Evolutionary conservation across 768 basidiomycete genomes (phyloP).

Genomic region (Ramaria sp.): DNA sequence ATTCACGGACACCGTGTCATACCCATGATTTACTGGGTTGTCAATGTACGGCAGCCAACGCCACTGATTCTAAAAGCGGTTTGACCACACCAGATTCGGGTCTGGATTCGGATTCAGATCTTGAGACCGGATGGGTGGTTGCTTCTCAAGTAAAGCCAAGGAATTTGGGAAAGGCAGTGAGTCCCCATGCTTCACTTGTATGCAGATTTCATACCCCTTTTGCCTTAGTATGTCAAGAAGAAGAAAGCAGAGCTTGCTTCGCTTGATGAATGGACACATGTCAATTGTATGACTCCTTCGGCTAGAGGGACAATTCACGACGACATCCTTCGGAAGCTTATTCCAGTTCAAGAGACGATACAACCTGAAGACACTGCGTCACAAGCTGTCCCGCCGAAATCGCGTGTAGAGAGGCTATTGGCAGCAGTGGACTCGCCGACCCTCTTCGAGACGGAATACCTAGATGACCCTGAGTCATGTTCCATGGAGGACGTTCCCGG

Average conservation of each 20-base stretch:
- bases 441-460: constrained; percentile 33
- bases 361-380: constrained; percentile 11
- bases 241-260: constrained; percentile 60
- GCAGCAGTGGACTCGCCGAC: constrained; percentile 25
- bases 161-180: constrained; percentile 42
- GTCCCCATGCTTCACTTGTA: constrained; percentile 6
- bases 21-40: constrained; percentile 91
- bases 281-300: constrained; percentile 51
- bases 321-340: constrained; percentile 40
- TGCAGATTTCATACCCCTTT: background rate
- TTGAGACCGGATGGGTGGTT: constrained; percentile 40
- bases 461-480: constrained; percentile 33
- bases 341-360: constrained; percentile 4
- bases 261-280: constrained; percentile 72
- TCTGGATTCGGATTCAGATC: constrained; percentile 16
- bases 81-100: constrained; percentile 22
- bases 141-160: constrained; percentile 52
- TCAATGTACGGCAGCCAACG: constrained; percentile 35
- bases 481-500: constrained; percentile 43
- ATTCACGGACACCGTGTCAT: constrained; percentile 69
- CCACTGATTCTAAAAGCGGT: constrained; percentile 10
- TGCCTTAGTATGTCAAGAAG: constrained; percentile 48
- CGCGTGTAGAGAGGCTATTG: constrained; percentile 24
- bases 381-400: constrained; percentile 13
- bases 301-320: constrained; percentile 49